These are phyloP conservation scores for Scedosporium apiospermum DNA, from an alignment of 2,329 filamentous ascomycete genomes.

Conservation along the genomic window DNA sequence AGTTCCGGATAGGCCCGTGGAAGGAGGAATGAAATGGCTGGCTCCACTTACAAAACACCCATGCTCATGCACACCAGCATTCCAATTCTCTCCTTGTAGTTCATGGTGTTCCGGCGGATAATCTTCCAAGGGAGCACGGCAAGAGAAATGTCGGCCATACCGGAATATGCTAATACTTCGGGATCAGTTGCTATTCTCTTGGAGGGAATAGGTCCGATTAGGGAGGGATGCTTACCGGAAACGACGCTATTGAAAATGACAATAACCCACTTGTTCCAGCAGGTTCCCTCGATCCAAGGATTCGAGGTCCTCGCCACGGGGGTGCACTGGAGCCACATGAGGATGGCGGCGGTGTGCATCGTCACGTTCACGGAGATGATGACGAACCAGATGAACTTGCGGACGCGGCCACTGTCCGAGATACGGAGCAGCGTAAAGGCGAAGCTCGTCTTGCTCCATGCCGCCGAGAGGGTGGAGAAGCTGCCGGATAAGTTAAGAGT, in stretches of 20 bases:
- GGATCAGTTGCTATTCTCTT: neutral
- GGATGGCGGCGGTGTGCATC: conserved; percentile 11
- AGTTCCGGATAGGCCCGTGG: neutral
- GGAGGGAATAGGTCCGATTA: neutral
- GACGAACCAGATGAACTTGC: conserved; percentile 14
- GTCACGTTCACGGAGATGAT: conserved; percentile 15
- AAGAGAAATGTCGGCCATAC: conserved; percentile 25
- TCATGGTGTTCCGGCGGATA: conserved; percentile 26
- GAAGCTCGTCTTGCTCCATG: conserved; percentile 21
- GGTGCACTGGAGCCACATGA: conserved; percentile 11
- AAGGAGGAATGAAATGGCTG: neutral
- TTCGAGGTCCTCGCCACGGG: neutral
- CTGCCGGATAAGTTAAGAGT: conserved; percentile 13
- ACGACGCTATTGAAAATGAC: neutral
- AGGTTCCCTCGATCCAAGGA: neutral
- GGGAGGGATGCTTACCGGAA: neutral
- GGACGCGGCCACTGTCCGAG: conserved; percentile 12
- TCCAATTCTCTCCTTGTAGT: conserved; percentile 26
- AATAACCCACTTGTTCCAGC: neutral
- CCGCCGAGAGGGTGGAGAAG: conserved; percentile 16
- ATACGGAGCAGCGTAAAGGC: conserved; percentile 19
- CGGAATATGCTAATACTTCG: conserved; percentile 18
- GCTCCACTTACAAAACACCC: conserved; percentile 25
- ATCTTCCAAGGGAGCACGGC: conserved; percentile 29
- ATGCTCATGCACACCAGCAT: conserved; percentile 31